Conservation (phyloP, 805 yeast species). For the Starmerella asiatica region DNA sequence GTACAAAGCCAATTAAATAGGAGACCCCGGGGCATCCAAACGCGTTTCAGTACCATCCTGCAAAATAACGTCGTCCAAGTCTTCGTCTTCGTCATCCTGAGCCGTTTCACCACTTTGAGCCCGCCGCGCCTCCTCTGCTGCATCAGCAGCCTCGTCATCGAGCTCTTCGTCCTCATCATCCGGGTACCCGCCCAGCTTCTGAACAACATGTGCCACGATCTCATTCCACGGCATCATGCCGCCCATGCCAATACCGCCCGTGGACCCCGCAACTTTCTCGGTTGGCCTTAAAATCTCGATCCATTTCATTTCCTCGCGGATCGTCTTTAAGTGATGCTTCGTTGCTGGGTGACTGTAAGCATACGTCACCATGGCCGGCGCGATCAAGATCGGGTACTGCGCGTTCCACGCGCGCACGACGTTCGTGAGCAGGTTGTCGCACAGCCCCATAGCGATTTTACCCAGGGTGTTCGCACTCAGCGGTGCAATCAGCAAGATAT, state of each 20-base stretch:
- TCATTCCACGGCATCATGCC: slow-evolving; percentile 98
- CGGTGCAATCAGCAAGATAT: slow-evolving; percentile 84
- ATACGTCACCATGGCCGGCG: slow-evolving; percentile 92
- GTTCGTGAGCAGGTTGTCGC: slow-evolving; percentile 82
- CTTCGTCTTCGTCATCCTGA: slow-evolving; percentile 36
- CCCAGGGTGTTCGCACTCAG: slow-evolving; percentile 84
- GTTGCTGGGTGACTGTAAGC: slow-evolving; percentile 85
- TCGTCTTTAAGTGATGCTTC: slow-evolving; percentile 59
- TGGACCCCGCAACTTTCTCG: slow-evolving; percentile 81
- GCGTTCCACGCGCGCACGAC: slow-evolving; percentile 95
- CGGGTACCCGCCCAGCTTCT: slow-evolving; percentile 53
- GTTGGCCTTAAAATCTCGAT: slow-evolving; percentile 86
- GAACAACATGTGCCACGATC: slow-evolving; percentile 70
- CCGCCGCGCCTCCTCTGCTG: slow-evolving; percentile 12
- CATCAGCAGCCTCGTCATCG: slow-evolving; percentile 33
- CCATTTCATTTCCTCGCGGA: slow-evolving; percentile 89
- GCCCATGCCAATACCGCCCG: slow-evolving; percentile 98
- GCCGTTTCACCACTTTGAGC: slow-evolving; percentile 25
- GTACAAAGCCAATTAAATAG: background rate
- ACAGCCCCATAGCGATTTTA: slow-evolving; percentile 77
- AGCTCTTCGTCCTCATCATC: slow-evolving; percentile 40
- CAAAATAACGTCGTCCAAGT: slow-evolving; percentile 17
- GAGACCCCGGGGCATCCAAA: background rate
- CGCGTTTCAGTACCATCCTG: slow-evolving; percentile 2
- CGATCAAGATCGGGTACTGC: slow-evolving; percentile 70